phyloP scores from a whole-genome alignment of 306 rosid genomes.

The Prunus mira region DNA sequence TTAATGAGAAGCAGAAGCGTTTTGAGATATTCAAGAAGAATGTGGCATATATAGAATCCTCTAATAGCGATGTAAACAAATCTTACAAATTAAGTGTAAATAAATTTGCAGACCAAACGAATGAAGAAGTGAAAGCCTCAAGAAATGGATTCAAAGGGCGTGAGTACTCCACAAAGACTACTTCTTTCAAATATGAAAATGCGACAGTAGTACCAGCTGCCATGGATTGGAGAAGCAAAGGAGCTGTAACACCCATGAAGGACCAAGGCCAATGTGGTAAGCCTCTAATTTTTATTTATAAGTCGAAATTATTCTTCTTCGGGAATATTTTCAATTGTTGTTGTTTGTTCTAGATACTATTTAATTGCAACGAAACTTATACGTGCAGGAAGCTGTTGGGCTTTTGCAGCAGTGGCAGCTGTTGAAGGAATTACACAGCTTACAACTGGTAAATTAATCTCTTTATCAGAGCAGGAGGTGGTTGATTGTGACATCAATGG shows the following conservation, averaged over 20 bases:
- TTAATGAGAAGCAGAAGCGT: constrained; percentile 26
- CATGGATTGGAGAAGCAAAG: constrained; percentile 44
- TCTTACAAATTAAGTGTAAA: constrained; percentile 32
- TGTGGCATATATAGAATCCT: constrained; percentile 29
- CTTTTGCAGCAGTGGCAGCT: constrained; percentile 46
- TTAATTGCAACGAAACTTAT: neutral
- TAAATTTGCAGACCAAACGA: constrained; percentile 38
- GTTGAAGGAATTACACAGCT: constrained; percentile 35
- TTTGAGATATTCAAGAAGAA: constrained; percentile 38
- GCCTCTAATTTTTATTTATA: neutral
- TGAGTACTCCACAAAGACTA: constrained; percentile 24
- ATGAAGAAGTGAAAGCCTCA: constrained; percentile 32
- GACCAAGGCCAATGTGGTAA: constrained; percentile 48
- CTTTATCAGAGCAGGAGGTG: constrained; percentile 43
- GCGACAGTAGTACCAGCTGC: constrained; percentile 22
- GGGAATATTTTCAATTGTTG: neutral
- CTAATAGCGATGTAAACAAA: constrained; percentile 30
- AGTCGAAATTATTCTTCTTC: neutral
- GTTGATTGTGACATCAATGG: constrained; percentile 43
- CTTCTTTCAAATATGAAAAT: constrained; percentile 39
- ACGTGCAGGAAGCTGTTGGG: constrained; percentile 38
- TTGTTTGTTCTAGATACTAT: too few relatives aligned
- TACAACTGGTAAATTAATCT: constrained; percentile 23
- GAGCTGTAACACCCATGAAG: constrained; percentile 45
- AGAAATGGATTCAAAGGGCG: constrained; percentile 48